These are phyloP conservation scores for Tylopilus rubrobrunneus DNA, from an alignment of 768 basidiomycete genomes.

Conservation along the genomic window DNA sequence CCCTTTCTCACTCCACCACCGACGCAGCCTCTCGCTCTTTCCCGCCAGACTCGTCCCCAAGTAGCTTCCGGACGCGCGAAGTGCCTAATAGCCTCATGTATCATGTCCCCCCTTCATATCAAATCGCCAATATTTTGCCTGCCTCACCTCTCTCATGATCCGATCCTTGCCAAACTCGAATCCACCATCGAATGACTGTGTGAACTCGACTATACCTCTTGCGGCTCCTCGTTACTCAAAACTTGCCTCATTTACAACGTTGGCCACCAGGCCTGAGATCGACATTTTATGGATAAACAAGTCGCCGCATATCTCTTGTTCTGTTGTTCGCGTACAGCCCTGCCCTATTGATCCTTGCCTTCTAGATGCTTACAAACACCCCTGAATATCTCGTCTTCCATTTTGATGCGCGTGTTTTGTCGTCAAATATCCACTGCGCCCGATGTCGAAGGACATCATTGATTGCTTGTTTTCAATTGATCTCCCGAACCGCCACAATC, in stretches of 20 bases:
- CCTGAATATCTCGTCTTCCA: slow-evolving; percentile 31
- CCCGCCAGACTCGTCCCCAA: background rate
- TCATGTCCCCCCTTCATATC: slow-evolving; percentile 30
- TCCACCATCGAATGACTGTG: slow-evolving; percentile 22
- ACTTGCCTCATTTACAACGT: slow-evolving; percentile 11
- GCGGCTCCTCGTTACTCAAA: slow-evolving; percentile 9
- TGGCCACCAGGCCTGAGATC: slow-evolving; percentile 5
- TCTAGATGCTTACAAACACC: slow-evolving; percentile 22
- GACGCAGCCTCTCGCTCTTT: slow-evolving; percentile 5
- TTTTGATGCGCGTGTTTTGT: slow-evolving; percentile 36
- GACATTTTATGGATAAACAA: slow-evolving; percentile 9
- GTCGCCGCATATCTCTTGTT: slow-evolving; percentile 17
- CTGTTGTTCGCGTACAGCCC: slow-evolving; percentile 22
- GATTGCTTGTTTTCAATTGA: slow-evolving; percentile 16
- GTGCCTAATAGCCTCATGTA: slow-evolving; percentile 22
- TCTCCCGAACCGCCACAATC: slow-evolving; percentile 6
- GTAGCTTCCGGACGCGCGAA: background rate
- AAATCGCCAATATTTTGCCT: slow-evolving; percentile 24
- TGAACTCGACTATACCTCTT: slow-evolving; percentile 11
- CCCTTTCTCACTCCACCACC: slow-evolving; percentile 1
- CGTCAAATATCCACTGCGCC: slow-evolving; percentile 30
- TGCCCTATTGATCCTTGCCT: slow-evolving; percentile 9
- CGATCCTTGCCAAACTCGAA: slow-evolving; percentile 19
- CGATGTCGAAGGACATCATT: slow-evolving; percentile 21
- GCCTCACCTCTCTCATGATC: slow-evolving; percentile 32